phyloP scores from a whole-genome alignment of 2,329 filamentous ascomycete genomes.

The Bipolaris gigantea region DNA sequence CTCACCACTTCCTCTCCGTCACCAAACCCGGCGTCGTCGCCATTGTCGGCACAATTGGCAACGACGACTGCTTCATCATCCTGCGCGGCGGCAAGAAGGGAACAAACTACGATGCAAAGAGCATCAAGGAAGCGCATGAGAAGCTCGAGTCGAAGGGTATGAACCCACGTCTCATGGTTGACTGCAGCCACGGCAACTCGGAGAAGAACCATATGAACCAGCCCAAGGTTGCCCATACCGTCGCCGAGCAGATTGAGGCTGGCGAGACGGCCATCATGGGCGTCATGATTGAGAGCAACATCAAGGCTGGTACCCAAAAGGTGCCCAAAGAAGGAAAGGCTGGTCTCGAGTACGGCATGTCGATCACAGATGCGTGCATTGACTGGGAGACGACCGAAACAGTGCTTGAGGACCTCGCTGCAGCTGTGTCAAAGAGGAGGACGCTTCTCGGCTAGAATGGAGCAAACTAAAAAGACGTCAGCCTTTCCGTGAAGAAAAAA shows the following conservation, averaged over 20 bases:
- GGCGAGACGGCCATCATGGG: slow-evolving; percentile 91
- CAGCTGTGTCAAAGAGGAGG: slow-evolving; percentile 75
- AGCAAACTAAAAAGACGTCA: slow-evolving; percentile 20
- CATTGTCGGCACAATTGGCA: slow-evolving; percentile 91
- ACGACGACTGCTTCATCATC: slow-evolving; percentile 97
- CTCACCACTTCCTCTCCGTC: slow-evolving; percentile 95
- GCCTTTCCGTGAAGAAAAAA: background rate
- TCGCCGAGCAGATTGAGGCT: slow-evolving; percentile 81
- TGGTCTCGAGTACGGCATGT: slow-evolving; percentile 88
- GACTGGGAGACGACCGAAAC: slow-evolving; percentile 86
- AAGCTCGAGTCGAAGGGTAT: slow-evolving; percentile 75
- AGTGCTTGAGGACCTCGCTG: slow-evolving; percentile 76
- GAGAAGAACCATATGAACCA: slow-evolving; percentile 97
- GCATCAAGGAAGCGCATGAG: slow-evolving; percentile 80
- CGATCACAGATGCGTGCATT: slow-evolving; percentile 97
- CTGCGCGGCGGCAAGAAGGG: slow-evolving; percentile 89
- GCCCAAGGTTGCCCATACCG: slow-evolving; percentile 80
- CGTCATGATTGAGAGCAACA: slow-evolving; percentile 98
- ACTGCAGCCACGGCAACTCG: slow-evolving; percentile 97
- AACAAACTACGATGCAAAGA: slow-evolving; percentile 88
- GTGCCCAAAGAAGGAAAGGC: slow-evolving; percentile 83
- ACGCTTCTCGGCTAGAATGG: slow-evolving; percentile 47
- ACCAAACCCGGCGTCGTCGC: slow-evolving; percentile 95
- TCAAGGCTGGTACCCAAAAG: slow-evolving; percentile 93
- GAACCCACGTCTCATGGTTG: slow-evolving; percentile 84